Base-by-base conservation (phyloP, 345 rosid genomes). In the Gossypium ekmanianum region DNA sequence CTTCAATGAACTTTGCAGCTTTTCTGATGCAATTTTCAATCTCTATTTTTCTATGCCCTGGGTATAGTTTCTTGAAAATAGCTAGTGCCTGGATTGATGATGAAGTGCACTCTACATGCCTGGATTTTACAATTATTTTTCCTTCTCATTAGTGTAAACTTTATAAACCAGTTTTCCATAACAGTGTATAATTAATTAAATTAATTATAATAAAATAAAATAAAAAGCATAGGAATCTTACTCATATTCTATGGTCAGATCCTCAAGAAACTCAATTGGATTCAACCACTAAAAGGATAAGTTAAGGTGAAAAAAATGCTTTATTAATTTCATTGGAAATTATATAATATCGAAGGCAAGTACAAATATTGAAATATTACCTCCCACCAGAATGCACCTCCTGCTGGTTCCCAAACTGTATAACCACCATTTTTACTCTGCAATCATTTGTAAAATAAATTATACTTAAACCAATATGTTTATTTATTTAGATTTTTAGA, bases 391-490 rank as follows among this genome's bases (percentile, higher is more conserved):
- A 74, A 56, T 52, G 73, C 74, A 34, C 87, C 88, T 74, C 87
- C 75, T 43, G 75, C 81, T 17, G 92, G 90, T 70, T 88, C 91
- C 95, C 95, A 88, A 0, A 80, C 86, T 17, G 92, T 3, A 17
- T 83, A 39, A 45, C 95, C 95, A 18, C 92, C 95, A 27, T 79
- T 86, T 74, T 85, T 66, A 66, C 86, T 81, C 91, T 87, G 83
- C 52, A 76, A 44, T n/a, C 12, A 57, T 47, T 27, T 14, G 11
- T 27, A 50, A 12, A 16, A 50, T 44, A 44, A 1, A 9, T 7
- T 45, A 9, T 45, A 45, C 34, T 29, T 29, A 34, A 34, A 29
- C 34, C 34, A 29, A 29, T 29, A 29, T 29, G 34, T 29, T 29
- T 29, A 29, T 29, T 29, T 29, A 29, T 29, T 29, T 29, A 29